These are phyloP conservation scores for Sarocladium brachiariae DNA, from an alignment of 2,329 filamentous ascomycete genomes.

Conservation along the genomic window DNA sequence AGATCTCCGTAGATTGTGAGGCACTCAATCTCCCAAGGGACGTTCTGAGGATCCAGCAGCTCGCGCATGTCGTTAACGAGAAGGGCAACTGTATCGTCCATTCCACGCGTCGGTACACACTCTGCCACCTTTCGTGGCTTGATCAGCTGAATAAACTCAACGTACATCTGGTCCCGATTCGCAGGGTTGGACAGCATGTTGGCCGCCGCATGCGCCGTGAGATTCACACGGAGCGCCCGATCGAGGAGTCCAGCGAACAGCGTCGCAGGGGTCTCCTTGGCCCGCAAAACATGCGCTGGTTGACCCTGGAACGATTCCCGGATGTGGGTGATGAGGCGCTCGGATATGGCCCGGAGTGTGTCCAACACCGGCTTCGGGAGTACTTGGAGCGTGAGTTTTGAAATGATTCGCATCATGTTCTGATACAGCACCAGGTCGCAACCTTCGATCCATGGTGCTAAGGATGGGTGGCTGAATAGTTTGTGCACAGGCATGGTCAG, in stretches of 20 bases:
- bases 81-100: conserved; percentile 60
- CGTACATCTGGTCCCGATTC: conserved; percentile 91
- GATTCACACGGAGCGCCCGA: conserved; percentile 83
- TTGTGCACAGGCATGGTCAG: conserved; percentile 96
- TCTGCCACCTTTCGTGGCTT: conserved; percentile 57
- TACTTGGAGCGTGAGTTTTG: conserved; percentile 82
- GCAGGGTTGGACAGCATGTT: conserved; percentile 86
- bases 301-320: conserved; percentile 78
- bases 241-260: conserved; percentile 83
- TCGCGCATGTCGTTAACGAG: conserved; percentile 61
- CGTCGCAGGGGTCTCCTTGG: conserved; percentile 81
- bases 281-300: conserved; percentile 75
- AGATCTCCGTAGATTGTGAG: conserved; percentile 55
- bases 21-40: conserved; percentile 58
- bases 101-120: conserved; percentile 53
- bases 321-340: conserved; percentile 73
- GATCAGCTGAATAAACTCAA: conserved; percentile 73
- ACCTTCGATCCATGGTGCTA: conserved; percentile 90
- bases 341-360: conserved; percentile 79
- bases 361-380: conserved; percentile 82
- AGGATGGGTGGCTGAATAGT: conserved; percentile 70
- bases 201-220: conserved; percentile 87
- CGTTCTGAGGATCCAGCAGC: conserved; percentile 58
- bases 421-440: conserved; percentile 96
- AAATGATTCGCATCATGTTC: conserved; percentile 89